Evolutionary conservation across 2,329 filamentous ascomycete genomes (phyloP), one percentile per base, ranked within the genome.

Genomic region (Pseudocercospora eumusae): DNA sequence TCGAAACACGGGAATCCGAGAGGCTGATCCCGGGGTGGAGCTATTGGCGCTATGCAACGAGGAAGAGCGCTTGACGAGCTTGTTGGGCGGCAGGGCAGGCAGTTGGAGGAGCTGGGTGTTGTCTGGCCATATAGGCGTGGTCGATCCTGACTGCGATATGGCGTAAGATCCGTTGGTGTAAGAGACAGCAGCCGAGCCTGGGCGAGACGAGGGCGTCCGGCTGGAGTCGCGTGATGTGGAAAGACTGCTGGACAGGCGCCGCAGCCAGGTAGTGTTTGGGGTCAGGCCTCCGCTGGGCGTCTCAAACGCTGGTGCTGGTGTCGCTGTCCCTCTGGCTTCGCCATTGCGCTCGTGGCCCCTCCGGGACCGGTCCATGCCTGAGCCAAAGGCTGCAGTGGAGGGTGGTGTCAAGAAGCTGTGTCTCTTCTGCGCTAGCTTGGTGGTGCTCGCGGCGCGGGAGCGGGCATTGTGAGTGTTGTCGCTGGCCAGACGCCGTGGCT

Each of bases 41-140:
- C 79, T 73, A 64, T 78, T 77, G 57, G 79, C 72, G 56, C 77
- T 77, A 66, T 82, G 82, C 52, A 80, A 78, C 20, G 88, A 86
- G 2, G 87, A 82, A 40, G 85, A 82, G 63, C 89, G 86, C 77
- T 93, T 93, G 57, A 92, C 89, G 44, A 93, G 81, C 78, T 91
- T 92, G 75, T 93, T 93, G 18, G 86, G 88, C 42, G 85, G 79
- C 31, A 85, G 75, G 15, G 76, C 73, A 18, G 25, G 40, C 33
- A 40, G 45, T n/a, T 52, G 45, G 61, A 64, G 45, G 61, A 64
- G 54, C 44, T 77, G 74, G 33, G 52, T 71, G 20, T 69, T 68
- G 75, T 76, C 66, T 74, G 77, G 73, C 21, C 89, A 75, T 61
- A 92, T 88, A 15, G 88, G 87, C 23, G 83, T 85, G 1, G 82